Percentiles rank a stretch among this genome's conserved stretches.
phyloP scores from a whole-genome alignment of 768 basidiomycete species.

The Mycena alexandri region DNA sequence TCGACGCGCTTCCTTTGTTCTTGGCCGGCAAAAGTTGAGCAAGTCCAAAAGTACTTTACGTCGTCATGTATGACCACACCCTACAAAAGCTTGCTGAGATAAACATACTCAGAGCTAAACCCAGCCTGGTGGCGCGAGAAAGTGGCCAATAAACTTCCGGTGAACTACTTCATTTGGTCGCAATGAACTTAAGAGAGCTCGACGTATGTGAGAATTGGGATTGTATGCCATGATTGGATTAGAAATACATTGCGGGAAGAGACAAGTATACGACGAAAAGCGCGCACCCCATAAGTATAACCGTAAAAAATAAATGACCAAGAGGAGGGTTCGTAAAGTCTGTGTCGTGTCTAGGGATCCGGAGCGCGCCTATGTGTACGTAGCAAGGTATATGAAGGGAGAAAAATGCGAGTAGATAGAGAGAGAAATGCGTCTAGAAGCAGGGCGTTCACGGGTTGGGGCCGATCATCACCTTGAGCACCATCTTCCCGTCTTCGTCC shows the following conservation, averaged over 20 bases:
- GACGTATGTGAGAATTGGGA: not conserved
- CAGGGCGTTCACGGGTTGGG: slow-evolving; percentile 15
- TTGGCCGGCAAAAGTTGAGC: not conserved
- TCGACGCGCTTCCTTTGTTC: too few relatives aligned
- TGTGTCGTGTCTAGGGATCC: slow-evolving; percentile 13
- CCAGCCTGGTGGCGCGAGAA: slow-evolving; percentile 4
- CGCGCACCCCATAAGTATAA: slow-evolving; percentile 19
- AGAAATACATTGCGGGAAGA: slow-evolving; percentile 29
- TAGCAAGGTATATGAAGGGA: not conserved
- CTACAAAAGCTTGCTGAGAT: too few relatives aligned
- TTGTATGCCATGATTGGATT: slow-evolving; percentile 25
- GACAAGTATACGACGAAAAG: not conserved
- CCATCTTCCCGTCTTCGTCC: slow-evolving; percentile 84
- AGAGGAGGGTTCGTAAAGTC: slow-evolving; percentile 19
- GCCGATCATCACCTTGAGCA: slow-evolving; percentile 91
- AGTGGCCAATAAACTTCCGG: not conserved
- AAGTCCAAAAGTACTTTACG: not conserved
- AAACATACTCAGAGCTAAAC: too few relatives aligned
- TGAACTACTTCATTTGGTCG: slow-evolving; percentile 4
- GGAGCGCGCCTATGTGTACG: not conserved
- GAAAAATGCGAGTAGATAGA: slow-evolving; percentile 7
- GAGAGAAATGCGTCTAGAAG: slow-evolving; percentile 7
- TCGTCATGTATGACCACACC: not conserved
- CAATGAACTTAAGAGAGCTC: not conserved
- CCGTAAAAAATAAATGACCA: slow-evolving; percentile 21